Evolutionary conservation across 1,284 basidiomycete genomes (phyloP).

Genomic region (Ceratobasidium sp.): DNA sequence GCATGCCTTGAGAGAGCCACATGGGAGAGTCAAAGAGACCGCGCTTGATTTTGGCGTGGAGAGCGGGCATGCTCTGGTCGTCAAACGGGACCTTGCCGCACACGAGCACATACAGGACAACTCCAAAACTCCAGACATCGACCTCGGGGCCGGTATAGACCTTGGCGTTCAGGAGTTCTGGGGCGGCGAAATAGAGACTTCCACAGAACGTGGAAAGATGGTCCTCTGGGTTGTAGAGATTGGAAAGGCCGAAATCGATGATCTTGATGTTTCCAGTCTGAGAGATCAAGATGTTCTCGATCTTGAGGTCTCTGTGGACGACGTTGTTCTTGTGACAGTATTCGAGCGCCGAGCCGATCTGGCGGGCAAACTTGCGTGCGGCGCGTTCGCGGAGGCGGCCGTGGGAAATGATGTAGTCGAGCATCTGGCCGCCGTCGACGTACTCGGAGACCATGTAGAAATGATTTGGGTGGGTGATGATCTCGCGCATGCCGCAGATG

Average conservation of each 20-base stretch:
- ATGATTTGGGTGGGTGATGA: slow-evolving; percentile 94
- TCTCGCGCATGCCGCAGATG: slow-evolving; percentile 98
- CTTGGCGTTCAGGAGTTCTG: slow-evolving; percentile 94
- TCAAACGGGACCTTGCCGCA: slow-evolving; percentile 99
- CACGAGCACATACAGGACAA: slow-evolving; percentile 96
- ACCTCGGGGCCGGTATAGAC: slow-evolving; percentile 98
- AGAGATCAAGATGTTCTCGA: slow-evolving; percentile 99
- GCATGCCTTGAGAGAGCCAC: slow-evolving; percentile 90
- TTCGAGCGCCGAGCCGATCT: slow-evolving; percentile 94
- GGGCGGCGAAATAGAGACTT: slow-evolving; percentile 97
- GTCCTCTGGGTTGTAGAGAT: slow-evolving; percentile 85
- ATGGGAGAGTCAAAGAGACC: slow-evolving; percentile 97
- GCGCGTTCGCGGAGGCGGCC: slow-evolving; percentile 94
- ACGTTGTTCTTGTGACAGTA: slow-evolving; percentile 98
- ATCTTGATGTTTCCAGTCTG: slow-evolving; percentile 99
- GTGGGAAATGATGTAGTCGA: slow-evolving; percentile 99
- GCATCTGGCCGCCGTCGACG: slow-evolving; percentile 98
- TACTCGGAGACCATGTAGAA: slow-evolving; percentile 99
- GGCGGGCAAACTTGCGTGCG: slow-evolving; percentile 94
- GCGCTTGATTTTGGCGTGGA: slow-evolving; percentile 99
- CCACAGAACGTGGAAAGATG: slow-evolving; percentile 97
- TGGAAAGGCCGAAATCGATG: slow-evolving; percentile 98
- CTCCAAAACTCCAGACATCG: slow-evolving; percentile 98
- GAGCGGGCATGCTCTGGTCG: slow-evolving; percentile 98
- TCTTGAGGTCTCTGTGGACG: slow-evolving; percentile 98